Percentiles rank a stretch among this genome's conserved stretches.
phyloP scores from a whole-genome alignment of 192 early-diverging fungal genomes.

The Chytriomyces sp. region DNA sequence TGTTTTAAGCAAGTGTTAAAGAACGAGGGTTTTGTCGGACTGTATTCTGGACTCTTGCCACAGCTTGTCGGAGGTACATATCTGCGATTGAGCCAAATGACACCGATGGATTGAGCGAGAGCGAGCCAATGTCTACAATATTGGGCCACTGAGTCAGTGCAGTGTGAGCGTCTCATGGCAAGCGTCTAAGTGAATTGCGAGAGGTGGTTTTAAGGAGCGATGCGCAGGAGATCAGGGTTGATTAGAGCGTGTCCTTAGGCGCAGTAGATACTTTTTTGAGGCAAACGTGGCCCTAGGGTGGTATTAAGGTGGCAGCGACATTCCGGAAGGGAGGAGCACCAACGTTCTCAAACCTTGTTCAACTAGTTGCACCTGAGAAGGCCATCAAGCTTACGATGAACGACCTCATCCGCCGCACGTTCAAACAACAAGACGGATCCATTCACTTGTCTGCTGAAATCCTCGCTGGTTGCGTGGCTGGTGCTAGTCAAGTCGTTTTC shows the following conservation, averaged over 20 bases:
- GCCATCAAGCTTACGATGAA: conserved; percentile 98
- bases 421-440: conserved; percentile 71
- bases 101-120: too few relatives aligned
- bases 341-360: background rate
- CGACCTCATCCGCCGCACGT: conserved; percentile 77
- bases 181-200: too few relatives aligned
- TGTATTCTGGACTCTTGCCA: conserved; percentile 91
- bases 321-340: too few relatives aligned
- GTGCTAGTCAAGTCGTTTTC: conserved; percentile 73
- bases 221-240: background rate
- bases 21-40: conserved; percentile 87
- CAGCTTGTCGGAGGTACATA: conserved; percentile 81
- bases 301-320: too few relatives aligned
- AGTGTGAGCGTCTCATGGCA: too few relatives aligned
- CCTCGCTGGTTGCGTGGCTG: conserved; percentile 83
- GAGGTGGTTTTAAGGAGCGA: background rate
- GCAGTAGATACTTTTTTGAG: too few relatives aligned
- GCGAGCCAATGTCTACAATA: too few relatives aligned
- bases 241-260: too few relatives aligned
- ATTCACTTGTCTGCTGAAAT: conserved; percentile 79
- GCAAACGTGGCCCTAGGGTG: too few relatives aligned
- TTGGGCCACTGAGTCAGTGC: too few relatives aligned
- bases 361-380: conserved; percentile 93
- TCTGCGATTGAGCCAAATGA: too few relatives aligned
- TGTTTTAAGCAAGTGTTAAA: conserved; percentile 94